Evolutionary conservation across 345 rosid species (phyloP), one percentile per base, ranked within the genome.

Genomic region (Dipteronia sinensis): DNA sequence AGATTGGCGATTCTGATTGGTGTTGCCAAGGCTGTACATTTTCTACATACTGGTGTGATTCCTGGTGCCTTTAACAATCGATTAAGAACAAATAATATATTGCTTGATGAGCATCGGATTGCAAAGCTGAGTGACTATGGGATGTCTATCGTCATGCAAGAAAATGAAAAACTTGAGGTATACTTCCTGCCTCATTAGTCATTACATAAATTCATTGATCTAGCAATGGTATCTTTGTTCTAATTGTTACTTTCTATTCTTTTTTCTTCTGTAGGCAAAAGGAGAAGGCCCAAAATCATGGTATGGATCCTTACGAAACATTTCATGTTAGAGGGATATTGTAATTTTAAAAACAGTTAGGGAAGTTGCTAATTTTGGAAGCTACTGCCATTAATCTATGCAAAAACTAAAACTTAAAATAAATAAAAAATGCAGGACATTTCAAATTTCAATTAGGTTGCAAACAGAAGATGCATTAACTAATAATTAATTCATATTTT

Each of bases 111-210:
- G 85, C 97, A 96, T 77, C 78, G 79, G 46, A 91, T 92, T 61
- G 90, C 98, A n/a, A 96, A 93, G 83, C 92, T 95, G 77, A 93
- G 98, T 82, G 99, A 93, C 89, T 95, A 93, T 80, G 98, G 99
- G 61, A 86, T 92, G 87, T 88, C 91, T 55, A 79, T 88, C 76
- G 83, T 96, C 82, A 86, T 82, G 40, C 95, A 90, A 77, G 94
- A 91, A 77, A 81, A 78, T 10, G 94, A 89, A 77, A 93, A 88
- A 74, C 75, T 81, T 2, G 97, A 96, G 89, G 99, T 92, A 84
- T 47, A 70, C 59, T 73, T 78, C 15, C 67, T 55, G 19, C 65
- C 66, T 29, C 27, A 27, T 44, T 38, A 31, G 75, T 29, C 27
- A 31, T 44, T 38, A 31, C 77, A 44, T 68, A 23, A 17, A 53